Conservation (phyloP, 2,329 filamentous ascomycete genomes). For the Ophiocordyceps camponoti-leonardi region DNA sequence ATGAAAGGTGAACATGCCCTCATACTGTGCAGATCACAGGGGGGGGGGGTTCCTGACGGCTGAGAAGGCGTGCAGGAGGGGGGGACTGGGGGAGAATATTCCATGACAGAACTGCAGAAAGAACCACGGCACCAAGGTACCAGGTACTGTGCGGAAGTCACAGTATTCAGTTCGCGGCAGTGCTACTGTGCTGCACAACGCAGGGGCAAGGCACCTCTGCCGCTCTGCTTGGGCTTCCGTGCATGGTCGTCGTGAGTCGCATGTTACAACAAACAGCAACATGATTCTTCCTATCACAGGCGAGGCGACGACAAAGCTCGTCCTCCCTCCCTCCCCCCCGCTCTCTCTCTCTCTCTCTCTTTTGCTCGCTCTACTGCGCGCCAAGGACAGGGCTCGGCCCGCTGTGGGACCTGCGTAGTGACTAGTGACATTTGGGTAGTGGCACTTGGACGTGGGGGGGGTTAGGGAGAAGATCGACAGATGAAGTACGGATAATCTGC, state of each 20-base stretch:
- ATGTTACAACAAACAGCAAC: not conserved
- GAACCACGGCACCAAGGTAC: not conserved
- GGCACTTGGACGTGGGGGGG: not conserved
- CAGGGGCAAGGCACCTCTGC: not conserved
- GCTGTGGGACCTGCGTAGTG: not conserved
- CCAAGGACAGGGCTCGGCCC: not conserved
- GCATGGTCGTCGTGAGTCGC: not conserved
- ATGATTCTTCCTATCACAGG: not conserved
- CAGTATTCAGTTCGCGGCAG: not conserved
- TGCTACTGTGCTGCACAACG: not conserved
- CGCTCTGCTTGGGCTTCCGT: not conserved
- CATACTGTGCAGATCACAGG: not conserved
- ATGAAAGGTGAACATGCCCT: not conserved
- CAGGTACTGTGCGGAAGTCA: not conserved
- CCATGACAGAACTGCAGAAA: not conserved
- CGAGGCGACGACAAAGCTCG: not conserved
- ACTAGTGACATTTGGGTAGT: too few species aligned
- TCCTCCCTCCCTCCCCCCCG: not conserved
- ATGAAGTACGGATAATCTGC: too few species aligned
- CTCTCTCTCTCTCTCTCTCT: not conserved
- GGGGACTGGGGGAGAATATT: too few species aligned
- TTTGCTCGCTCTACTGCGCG: not conserved
- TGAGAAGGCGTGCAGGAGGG: too few species aligned
- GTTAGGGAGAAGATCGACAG: too few species aligned
- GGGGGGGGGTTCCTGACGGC: too few species aligned